Base-by-base conservation (phyloP, 2,329 filamentous ascomycete genomes). In the Curvularia verruculosa region DNA sequence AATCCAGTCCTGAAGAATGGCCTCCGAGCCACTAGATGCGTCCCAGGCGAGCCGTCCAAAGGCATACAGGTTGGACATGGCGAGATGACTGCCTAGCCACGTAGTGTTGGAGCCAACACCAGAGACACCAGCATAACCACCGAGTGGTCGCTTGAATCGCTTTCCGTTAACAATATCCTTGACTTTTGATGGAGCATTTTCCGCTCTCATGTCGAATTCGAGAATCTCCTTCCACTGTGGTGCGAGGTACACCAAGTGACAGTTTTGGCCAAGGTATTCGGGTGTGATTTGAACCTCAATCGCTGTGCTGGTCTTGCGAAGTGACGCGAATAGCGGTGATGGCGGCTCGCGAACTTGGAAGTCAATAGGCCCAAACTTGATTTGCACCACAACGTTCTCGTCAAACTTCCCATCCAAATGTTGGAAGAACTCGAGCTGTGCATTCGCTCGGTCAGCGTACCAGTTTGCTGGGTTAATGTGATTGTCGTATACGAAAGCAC, bases 301-400 rank as follows among this genome's bases (percentile, higher is more conserved):
- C 0, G 85, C 85, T 3, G 72, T 76, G 44, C 72, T 80, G 0
- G 81, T 83, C 3, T 82, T 70, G 39, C 65, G 70, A 6, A 84
- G 65, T 44, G 82, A 79, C 5, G 80, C 81, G 60, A 91, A 89
- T 1, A 91, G 75, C 0, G 89, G 88, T 3, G 85, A 89, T 1
- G 82, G 75, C 1, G 88, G 85, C 70, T 90, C 88, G 34, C 88
- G 83, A 10, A 90, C 86, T 66, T 90, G 88, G 72, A 91, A 90
- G 68, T 91, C 88, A 57, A 90, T 90, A 0, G 88, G 87, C 0
- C 89, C 88, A 60, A 88, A 89, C 73, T 91, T 91, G 74, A 91
- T 87, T 69, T 91, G 88, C 2, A 91, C 81, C 0, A 91, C 81
- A 0, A 90, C 87, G 45, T 91, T 91, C 44, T 87, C 85, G 21